Evolutionary conservation across 371 early-diverging fungal genomes (phyloP).

Genomic region (Circinella umbellata): DNA sequence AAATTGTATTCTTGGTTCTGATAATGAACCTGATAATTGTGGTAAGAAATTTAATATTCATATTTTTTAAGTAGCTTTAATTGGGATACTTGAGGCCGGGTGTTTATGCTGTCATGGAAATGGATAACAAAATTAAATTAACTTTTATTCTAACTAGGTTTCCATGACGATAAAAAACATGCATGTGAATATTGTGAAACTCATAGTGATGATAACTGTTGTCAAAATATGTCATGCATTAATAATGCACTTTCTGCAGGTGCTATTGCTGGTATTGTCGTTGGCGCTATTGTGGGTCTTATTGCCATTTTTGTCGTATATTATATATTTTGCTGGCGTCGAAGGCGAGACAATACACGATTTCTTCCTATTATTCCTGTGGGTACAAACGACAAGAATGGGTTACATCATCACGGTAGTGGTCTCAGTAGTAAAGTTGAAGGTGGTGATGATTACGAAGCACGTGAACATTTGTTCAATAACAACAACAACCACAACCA

Average conservation of each 20-base stretch:
- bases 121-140: background rate
- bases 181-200: constrained; percentile 35
- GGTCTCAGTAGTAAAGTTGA: too few relatives aligned
- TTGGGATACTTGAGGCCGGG: too few relatives aligned
- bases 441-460: constrained; percentile 4
- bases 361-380: background rate
- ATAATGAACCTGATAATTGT: constrained; percentile 47
- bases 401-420: too few relatives aligned
- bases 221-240: constrained; percentile 19
- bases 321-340: constrained; percentile 12
- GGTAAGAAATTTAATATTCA: constrained; percentile 23
- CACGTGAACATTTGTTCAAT: constrained; percentile 3
- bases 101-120: too few relatives aligned
- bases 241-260: constrained; percentile 22
- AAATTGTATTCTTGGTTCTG: constrained; percentile 41
- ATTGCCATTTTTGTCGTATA: constrained; percentile 12
- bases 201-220: constrained; percentile 30
- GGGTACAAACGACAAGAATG: background rate
- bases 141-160: constrained; percentile 23
- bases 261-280: constrained; percentile 36
- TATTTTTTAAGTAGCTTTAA: background rate
- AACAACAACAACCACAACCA: background rate
- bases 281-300: constrained; percentile 18
- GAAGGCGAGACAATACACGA: constrained; percentile 1
- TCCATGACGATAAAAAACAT: constrained; percentile 18